Base-by-base conservation (phyloP, 1,139 yeast species). In the Debaryomyces udenii region DNA sequence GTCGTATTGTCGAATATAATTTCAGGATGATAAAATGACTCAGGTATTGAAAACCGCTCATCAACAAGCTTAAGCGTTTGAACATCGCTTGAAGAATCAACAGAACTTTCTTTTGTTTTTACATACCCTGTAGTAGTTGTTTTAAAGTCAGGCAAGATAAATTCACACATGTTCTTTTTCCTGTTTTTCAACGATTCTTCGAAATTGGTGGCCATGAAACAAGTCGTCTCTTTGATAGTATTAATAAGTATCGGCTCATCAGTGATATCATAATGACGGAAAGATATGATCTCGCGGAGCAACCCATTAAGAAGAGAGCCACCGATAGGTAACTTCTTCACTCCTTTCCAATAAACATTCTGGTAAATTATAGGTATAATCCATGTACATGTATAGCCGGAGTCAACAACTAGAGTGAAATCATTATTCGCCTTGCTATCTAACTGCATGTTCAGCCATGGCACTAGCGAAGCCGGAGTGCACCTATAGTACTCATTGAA, bases 301-400 rank as follows among this genome's bases (percentile, higher is more conserved):
- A 86, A 78, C 7, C 96, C 96, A 41, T 89, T 88, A 43, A 94
- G 66, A 40, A 88, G 69, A 43, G 88, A 78, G 0, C 99, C 99
- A 1, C 95, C 99, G 32, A 94, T 79, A 34, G 85, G 85, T 37
- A 85, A 59, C 50, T 89, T 83, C 48, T 81, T 78, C 3, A 88
- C 83, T 0, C 93, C 96, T 32, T 79, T 78, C 81, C 91, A 85
- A 55, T 81, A 79, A 0, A 89, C 86, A 27, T 80, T 75, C 26
- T 96, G 96, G 50, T 85, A 81, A 9, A 91, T 73, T 39, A 93
- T 78, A 0, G 99, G 99, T 3, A 88, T 74, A 1, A 91, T 75
- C 83, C 95, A 89, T 0, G 98, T 91, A 22, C 91, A 82, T 49
- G 83, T 86, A 60, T 80, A 91, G 0, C 99, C 99, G 9, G 89